phyloP scores from a whole-genome alignment of 129 eudicot species.

The Chrysanthemum lavandulifolium region DNA sequence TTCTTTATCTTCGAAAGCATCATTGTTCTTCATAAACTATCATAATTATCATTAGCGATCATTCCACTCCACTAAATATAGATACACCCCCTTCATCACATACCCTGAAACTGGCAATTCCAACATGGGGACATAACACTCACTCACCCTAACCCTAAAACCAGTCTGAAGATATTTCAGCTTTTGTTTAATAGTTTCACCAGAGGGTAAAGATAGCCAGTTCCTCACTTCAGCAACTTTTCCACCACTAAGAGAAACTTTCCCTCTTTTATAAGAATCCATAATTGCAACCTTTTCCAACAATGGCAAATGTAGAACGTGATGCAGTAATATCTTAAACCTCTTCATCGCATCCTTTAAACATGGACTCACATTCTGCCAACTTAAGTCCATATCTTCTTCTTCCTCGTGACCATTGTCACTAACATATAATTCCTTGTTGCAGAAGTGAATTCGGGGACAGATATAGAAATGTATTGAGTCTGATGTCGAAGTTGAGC shows the following conservation, averaged over 20 bases:
- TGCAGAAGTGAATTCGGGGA: neutral
- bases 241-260: neutral
- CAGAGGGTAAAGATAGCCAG: neutral
- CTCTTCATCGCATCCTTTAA: neutral
- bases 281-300: neutral
- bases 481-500: neutral
- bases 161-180: neutral
- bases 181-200: neutral
- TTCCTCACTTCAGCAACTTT: neutral
- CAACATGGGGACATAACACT: neutral
- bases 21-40: neutral
- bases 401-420: neutral
- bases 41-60: neutral
- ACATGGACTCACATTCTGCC: neutral
- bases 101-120: neutral
- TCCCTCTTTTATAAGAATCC: neutral
- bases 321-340: neutral
- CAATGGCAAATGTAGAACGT: neutral
- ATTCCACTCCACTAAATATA: neutral
- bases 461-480: neutral
- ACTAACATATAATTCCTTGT: neutral
- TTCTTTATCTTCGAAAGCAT: neutral
- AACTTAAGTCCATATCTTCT: neutral
- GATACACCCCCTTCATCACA: neutral
- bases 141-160: neutral